These are phyloP conservation scores for Coemansia sp. DNA, from an alignment of 192 early-diverging fungal species.

Conservation along the genomic window DNA sequence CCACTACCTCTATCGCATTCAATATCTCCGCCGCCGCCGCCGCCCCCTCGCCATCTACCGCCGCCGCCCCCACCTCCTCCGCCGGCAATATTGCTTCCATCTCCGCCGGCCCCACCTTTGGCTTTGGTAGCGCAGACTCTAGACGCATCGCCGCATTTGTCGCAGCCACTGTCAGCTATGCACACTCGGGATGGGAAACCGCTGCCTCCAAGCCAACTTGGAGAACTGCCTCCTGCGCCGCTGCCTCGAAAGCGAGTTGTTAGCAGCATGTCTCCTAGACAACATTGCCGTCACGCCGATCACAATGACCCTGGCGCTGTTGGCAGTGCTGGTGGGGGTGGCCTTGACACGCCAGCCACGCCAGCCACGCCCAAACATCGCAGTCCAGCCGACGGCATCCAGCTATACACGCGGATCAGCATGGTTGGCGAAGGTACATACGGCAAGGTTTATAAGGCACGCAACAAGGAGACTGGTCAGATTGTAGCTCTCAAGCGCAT, in stretches of 20 bases:
- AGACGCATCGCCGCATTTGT: slow-evolving; percentile 1
- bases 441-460: slow-evolving; percentile 82
- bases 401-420: slow-evolving; percentile 64
- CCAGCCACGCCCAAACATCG: slow-evolving; percentile 42
- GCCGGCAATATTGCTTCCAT: background rate
- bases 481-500: slow-evolving; percentile 79
- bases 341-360: slow-evolving; percentile 26
- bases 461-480: slow-evolving; percentile 61
- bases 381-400: slow-evolving; percentile 48
- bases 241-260: background rate
- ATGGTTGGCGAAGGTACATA: slow-evolving; percentile 86
- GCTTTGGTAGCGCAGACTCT: background rate
- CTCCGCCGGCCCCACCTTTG: background rate
- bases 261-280: slow-evolving; percentile 1
- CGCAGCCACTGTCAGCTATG: slow-evolving; percentile 1
- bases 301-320: background rate
- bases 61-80: slow-evolving; percentile 5
- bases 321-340: slow-evolving; percentile 1
- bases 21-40: slow-evolving; percentile 15
- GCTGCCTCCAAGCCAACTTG: background rate
- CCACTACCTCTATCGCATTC: slow-evolving; percentile 11
- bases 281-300: background rate
- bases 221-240: background rate
- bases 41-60: slow-evolving; percentile 5
- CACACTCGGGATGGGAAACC: background rate